phyloP scores from a whole-genome alignment of 2,329 filamentous ascomycete species.

The Ophiostoma sp. region DNA sequence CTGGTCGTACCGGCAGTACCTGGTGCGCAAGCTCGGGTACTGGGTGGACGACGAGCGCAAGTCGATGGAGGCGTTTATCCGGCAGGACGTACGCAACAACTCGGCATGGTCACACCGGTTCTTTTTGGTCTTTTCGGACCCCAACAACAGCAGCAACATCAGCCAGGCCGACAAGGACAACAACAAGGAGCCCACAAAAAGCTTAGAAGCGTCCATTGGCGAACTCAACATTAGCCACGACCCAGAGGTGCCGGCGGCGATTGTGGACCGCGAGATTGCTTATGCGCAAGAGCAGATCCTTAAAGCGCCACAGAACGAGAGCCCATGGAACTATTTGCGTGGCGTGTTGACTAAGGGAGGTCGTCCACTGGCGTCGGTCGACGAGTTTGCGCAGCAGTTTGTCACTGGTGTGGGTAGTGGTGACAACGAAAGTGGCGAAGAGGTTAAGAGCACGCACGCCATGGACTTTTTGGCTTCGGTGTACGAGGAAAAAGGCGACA shows the following conservation, averaged over 20 bases:
- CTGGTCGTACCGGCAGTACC: conserved; percentile 87
- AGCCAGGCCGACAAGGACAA: not conserved
- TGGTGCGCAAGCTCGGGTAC: conserved; percentile 65
- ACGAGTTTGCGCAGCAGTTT: conserved; percentile 54
- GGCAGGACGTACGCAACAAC: conserved; percentile 87
- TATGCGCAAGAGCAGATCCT: conserved; percentile 73
- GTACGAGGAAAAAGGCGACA: conserved; percentile 57
- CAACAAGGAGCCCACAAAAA: not conserved
- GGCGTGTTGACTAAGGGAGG: conserved; percentile 71
- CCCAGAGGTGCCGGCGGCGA: conserved; percentile 56
- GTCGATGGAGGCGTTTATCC: conserved; percentile 71
- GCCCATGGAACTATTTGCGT: conserved; percentile 87
- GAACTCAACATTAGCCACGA: conserved; percentile 54
- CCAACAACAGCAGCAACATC: conserved; percentile 46
- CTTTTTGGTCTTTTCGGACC: conserved; percentile 80
- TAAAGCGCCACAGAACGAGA: conserved; percentile 88
- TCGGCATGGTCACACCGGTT: conserved; percentile 97
- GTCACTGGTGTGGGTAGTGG: conserved; percentile 51
- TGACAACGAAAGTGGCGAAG: conserved; percentile 47
- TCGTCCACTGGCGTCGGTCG: conserved; percentile 47
- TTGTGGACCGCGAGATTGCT: conserved; percentile 72
- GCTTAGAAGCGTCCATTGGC: conserved; percentile 31
- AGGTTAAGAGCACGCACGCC: conserved; percentile 63
- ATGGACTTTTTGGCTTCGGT: conserved; percentile 73
- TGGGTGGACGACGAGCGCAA: conserved; percentile 66